These are phyloP conservation scores for Amaranthus palmeri DNA, from an alignment of 148 eudicot genomes.

Conservation along the genomic window DNA sequence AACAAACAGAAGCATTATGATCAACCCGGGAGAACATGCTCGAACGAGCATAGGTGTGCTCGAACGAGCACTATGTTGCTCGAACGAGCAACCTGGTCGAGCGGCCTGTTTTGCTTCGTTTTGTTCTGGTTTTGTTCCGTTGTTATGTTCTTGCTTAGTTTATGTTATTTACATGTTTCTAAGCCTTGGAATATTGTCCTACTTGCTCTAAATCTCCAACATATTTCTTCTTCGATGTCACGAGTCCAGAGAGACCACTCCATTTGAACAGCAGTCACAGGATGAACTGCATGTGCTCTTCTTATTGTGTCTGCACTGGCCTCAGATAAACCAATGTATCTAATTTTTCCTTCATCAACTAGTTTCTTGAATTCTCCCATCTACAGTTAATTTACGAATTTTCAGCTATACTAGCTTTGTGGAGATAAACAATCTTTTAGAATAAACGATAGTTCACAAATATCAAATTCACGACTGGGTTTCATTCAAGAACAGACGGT, in stretches of 20 bases:
- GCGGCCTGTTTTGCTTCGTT: too few species aligned
- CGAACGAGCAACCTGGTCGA: too few species aligned
- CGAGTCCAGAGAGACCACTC: constrained; percentile 77
- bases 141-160: too few species aligned
- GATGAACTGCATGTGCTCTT: constrained; percentile 77
- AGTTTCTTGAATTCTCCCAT: constrained; percentile 69
- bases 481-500: too few species aligned
- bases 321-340: constrained; percentile 64
- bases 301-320: constrained; percentile 61
- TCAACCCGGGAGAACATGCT: too few species aligned
- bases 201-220: too few species aligned
- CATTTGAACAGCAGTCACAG: constrained; percentile 62
- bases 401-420: background rate
- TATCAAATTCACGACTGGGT: background rate
- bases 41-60: too few species aligned
- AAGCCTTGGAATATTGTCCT: too few species aligned
- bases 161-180: too few species aligned
- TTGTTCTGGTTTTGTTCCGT: too few species aligned
- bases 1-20: too few species aligned
- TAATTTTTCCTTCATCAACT: constrained; percentile 79
- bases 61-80: too few species aligned
- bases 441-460: background rate
- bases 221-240: constrained; percentile 64
- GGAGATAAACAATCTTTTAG: background rate
- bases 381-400: constrained; percentile 22